A percentile compares a stretch with the other conserved stretches of the same genome.
Conservation (phyloP, 441 rosid species). For the Pelargonium hybrid region DNA sequence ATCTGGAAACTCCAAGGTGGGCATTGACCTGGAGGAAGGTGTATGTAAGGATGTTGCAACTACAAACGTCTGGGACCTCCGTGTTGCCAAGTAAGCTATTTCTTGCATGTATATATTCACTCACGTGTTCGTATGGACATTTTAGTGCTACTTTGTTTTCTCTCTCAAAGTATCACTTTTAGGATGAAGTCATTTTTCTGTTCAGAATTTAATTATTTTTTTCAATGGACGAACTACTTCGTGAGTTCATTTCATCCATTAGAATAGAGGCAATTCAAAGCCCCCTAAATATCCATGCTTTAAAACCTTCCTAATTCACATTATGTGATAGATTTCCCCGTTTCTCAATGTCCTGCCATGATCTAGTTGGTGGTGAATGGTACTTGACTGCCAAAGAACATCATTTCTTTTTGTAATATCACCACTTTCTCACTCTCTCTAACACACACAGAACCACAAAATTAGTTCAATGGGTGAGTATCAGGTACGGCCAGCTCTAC, state of each 20-base stretch:
- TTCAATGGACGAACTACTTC: not conserved
- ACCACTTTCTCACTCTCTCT: not conserved
- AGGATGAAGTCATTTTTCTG: no score
- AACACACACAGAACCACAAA: not conserved
- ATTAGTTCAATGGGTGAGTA: no score
- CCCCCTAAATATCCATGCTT: not conserved
- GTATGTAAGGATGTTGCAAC: constrained; percentile 65
- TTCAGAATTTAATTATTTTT: no score
- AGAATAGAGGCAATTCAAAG: not conserved
- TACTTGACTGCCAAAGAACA: not conserved
- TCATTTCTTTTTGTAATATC: not conserved
- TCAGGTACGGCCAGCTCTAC: not conserved
- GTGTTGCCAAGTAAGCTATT: constrained; percentile 64
- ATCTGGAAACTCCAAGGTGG: constrained; percentile 76
- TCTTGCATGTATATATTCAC: not conserved
- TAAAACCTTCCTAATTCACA: not conserved
- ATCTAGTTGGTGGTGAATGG: not conserved
- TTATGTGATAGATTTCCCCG: not conserved
- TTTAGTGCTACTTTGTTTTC: not conserved
- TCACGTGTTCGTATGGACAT: not conserved
- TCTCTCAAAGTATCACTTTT: no score
- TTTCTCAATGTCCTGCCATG: not conserved
- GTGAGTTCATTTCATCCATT: not conserved
- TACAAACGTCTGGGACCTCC: constrained; percentile 78
- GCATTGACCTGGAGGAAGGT: constrained; percentile 83